Evolutionary conservation across 2,329 filamentous ascomycete species (phyloP).

Genomic region (Cladosporium colombiae): DNA sequence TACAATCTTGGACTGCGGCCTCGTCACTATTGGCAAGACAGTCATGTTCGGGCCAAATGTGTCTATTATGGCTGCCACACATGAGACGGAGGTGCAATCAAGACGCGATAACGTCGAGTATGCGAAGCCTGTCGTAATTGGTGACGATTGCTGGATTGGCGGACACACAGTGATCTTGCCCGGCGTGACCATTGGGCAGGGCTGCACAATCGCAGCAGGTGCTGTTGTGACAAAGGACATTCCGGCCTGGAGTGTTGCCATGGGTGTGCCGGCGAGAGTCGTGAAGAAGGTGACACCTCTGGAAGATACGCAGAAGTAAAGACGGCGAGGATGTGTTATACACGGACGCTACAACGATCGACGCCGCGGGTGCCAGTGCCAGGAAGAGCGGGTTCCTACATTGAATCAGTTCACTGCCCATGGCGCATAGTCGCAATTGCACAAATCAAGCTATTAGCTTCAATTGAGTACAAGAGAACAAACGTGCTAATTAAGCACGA

Average conservation of each 20-base stretch:
- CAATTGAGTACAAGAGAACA: background rate
- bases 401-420: background rate
- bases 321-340: background rate
- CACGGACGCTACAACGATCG: background rate
- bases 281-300: conserved; percentile 27
- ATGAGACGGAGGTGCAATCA: conserved; percentile 53
- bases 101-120: conserved; percentile 53
- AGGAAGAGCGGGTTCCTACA: background rate
- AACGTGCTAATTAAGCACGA: background rate
- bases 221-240: conserved; percentile 29
- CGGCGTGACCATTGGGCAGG: conserved; percentile 30
- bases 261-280: conserved; percentile 28
- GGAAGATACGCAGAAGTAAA: background rate
- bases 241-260: conserved; percentile 30
- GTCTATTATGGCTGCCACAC: conserved; percentile 54
- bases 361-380: background rate
- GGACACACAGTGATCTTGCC: conserved; percentile 31
- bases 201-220: conserved; percentile 29
- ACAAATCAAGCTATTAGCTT: background rate
- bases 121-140: conserved; percentile 51
- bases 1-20: conserved; percentile 54
- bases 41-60: conserved; percentile 57
- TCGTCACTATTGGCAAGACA: conserved; percentile 55
- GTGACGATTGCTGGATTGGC: conserved; percentile 34
- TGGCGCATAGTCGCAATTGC: background rate